Conservation (phyloP, 768 basidiomycete genomes). For the Lactifluus piperatus region DNA sequence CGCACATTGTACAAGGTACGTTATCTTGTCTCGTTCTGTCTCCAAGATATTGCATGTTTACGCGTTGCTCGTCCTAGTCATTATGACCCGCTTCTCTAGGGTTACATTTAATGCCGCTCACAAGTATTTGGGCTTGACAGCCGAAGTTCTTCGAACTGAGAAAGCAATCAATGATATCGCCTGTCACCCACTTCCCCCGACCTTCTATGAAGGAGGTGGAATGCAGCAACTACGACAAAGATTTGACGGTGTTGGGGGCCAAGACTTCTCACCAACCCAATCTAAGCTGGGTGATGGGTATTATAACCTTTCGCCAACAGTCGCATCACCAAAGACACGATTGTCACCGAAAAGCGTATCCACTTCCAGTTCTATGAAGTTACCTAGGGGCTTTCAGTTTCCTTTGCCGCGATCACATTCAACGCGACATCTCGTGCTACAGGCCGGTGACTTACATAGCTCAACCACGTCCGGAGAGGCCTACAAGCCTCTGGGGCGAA, state of each 20-base stretch:
- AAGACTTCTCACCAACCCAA: constrained; percentile 26
- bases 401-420: constrained; percentile 22
- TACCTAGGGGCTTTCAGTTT: constrained; percentile 14
- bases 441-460: constrained; percentile 70
- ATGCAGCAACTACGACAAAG: constrained; percentile 82
- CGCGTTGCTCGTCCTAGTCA: constrained; percentile 41
- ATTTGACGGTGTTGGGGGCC: constrained; percentile 50
- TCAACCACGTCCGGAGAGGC: constrained; percentile 42
- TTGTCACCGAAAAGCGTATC: constrained; percentile 22
- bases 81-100: constrained; percentile 90
- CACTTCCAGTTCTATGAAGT: constrained; percentile 23
- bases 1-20: constrained; percentile 88
- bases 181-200: constrained; percentile 84
- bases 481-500: constrained; percentile 26
- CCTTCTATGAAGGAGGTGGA: constrained; percentile 90
- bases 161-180: constrained; percentile 96
- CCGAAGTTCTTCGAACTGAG: constrained; percentile 92
- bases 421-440: constrained; percentile 57
- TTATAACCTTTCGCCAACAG: constrained; percentile 31
- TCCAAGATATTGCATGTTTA: constrained; percentile 1
- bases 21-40: not conserved
- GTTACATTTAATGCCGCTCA: constrained; percentile 98
- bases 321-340: constrained; percentile 19
- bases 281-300: constrained; percentile 50
- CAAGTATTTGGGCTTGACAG: constrained; percentile 89